Conservation (phyloP, 75 land plant species). For the Larix kaempferi region DNA sequence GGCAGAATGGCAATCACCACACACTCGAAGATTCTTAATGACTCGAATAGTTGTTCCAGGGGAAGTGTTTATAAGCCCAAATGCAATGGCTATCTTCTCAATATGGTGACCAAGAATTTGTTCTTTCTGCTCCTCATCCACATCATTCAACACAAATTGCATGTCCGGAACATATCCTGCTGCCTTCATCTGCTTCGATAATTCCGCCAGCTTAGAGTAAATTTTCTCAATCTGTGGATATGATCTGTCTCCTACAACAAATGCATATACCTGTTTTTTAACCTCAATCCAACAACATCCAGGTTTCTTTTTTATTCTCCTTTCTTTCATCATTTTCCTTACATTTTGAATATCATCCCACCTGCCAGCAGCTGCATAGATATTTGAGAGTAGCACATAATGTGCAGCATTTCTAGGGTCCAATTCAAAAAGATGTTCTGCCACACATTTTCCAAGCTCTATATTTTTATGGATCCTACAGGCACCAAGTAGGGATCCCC, state of each 20-base stretch:
- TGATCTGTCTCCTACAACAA: constrained; percentile 12
- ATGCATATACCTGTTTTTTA: constrained; percentile 7
- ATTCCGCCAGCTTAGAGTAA: not conserved
- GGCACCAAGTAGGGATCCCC: constrained; percentile 11
- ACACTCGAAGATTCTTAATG: constrained; percentile 12
- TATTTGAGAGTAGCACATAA: constrained; percentile 13
- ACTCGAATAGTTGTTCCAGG: constrained; percentile 10
- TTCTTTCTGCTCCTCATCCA: constrained; percentile 5
- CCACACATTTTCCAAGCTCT: constrained; percentile 1
- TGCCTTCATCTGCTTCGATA: constrained; percentile 8
- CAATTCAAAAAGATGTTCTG: constrained; percentile 1
- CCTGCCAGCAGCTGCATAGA: constrained; percentile 17
- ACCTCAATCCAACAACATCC: constrained; percentile 12
- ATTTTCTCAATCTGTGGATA: constrained; percentile 7
- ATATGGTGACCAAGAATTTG: constrained; percentile 1
- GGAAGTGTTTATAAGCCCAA: constrained; percentile 8
- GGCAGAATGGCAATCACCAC: constrained; percentile 5
- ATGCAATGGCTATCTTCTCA: constrained; percentile 15
- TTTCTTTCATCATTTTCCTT: constrained; percentile 17
- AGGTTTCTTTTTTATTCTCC: not conserved
- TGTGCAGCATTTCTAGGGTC: constrained; percentile 7
- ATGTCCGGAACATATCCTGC: constrained; percentile 12
- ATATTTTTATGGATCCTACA: constrained; percentile 10
- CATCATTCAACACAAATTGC: constrained; percentile 1
- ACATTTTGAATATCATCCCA: constrained; percentile 6